Evolutionary conservation across 352 stramenopile species (phyloP).

Genomic region (Pythium graminicola): DNA sequence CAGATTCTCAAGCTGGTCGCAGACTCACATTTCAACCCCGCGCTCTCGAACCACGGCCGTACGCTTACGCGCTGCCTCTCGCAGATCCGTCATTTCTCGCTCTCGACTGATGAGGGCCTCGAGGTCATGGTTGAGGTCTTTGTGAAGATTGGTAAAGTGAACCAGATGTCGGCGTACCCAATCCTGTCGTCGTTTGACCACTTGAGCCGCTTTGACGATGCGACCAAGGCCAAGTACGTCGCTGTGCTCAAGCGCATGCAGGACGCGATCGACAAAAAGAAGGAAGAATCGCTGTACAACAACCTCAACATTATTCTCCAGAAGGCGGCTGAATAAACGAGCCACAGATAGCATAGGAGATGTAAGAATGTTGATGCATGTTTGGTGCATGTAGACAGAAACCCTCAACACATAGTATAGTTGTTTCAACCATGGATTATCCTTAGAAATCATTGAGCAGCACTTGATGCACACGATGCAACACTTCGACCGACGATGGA

Average conservation of each 20-base stretch:
- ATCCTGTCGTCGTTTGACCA: conserved; percentile 79
- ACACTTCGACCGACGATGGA: neutral
- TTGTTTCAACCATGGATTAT: no score
- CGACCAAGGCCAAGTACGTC: conserved; percentile 48
- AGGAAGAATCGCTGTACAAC: conserved; percentile 79
- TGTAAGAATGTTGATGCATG: no score
- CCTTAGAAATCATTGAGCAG: no score
- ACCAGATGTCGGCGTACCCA: conserved; percentile 80
- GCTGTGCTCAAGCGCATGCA: conserved; percentile 60
- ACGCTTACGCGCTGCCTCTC: conserved; percentile 56
- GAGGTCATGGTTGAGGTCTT: conserved; percentile 70
- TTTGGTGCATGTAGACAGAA: no score
- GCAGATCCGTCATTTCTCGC: conserved; percentile 67
- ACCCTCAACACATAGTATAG: no score
- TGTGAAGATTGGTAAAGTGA: conserved; percentile 75
- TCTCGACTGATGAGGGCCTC: conserved; percentile 68
- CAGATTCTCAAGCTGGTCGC: conserved; percentile 61
- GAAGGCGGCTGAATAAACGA: no score
- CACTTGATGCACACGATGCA: neutral
- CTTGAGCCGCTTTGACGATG: conserved; percentile 59
- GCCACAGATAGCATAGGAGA: no score
- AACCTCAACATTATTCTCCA: conserved; percentile 82
- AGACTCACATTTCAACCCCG: conserved; percentile 69
- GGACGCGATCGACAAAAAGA: conserved; percentile 70
- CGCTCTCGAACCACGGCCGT: conserved; percentile 66